Conservation (phyloP, 2,329 filamentous ascomycete species). For the Ophiosphaerella narmari region DNA sequence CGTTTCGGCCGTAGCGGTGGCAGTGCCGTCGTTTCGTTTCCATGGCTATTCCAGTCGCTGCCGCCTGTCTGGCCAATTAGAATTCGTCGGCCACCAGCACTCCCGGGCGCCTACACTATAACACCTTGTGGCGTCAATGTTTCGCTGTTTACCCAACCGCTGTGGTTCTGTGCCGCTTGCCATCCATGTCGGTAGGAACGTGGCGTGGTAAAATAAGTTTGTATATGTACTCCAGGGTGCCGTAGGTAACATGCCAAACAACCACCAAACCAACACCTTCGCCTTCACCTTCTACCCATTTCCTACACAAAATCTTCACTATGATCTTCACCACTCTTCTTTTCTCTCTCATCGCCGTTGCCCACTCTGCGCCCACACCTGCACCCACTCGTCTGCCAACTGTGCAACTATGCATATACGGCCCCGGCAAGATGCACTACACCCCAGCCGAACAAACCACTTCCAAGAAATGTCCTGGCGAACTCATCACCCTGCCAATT, state of each 20-base stretch:
- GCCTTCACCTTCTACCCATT: not conserved
- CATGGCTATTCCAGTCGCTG: not conserved
- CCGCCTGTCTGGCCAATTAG: no score
- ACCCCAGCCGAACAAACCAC: slow-evolving; percentile 9
- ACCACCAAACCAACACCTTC: no score
- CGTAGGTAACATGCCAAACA: no score
- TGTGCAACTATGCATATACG: slow-evolving; percentile 15
- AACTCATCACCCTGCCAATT: slow-evolving; percentile 18
- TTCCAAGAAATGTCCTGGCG: slow-evolving; percentile 3
- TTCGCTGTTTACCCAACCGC: no score
- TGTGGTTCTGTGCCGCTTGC: no score
- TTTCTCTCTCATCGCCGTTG: slow-evolving; percentile 5
- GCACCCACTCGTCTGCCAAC: slow-evolving; percentile 5
- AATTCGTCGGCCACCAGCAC: no score
- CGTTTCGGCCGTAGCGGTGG: no score
- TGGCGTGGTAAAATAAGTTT: no score
- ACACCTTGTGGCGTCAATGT: no score
- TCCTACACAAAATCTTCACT: not conserved
- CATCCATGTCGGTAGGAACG: no score
- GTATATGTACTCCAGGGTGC: no score
- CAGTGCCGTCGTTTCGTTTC: not conserved
- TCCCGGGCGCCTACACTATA: no score
- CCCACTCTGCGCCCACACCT: slow-evolving; percentile 9
- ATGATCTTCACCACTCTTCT: slow-evolving; percentile 10
- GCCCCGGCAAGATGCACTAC: slow-evolving; percentile 10